Base-by-base conservation (phyloP, 1,284 basidiomycete genomes). In the Laetiporus sulphureus region DNA sequence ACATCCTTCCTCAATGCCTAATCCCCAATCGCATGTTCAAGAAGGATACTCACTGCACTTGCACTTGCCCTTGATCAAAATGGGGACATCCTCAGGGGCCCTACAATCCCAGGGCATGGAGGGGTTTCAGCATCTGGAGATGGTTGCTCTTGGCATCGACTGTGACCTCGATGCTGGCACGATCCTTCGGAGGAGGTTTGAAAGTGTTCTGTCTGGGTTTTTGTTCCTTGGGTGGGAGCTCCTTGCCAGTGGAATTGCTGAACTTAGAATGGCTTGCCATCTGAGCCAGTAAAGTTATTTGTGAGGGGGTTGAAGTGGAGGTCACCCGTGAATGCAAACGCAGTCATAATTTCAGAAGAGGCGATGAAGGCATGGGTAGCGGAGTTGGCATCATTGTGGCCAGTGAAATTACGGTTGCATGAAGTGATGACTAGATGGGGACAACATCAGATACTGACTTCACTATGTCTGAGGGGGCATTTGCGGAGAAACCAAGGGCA, bases 371-470 rank as follows among this genome's bases (percentile, higher is more conserved):
- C 93, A 68, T 98, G 95, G 38, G 95, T 99, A 51, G 92, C 93
- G 29, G 95, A 93, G 80, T 99, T 99, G 58, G 95, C 95, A 62
- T 99, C 96, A 71, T 99, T 99, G 66, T 95, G 92, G 50, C 93
- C 95, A 56, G 94, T 98, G 75, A 99, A 99, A 86, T 99, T 99
- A 69, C 95, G 93, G 84, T 99, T 99, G 83, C 98, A 99, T 21
- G 94, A 98, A 41, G 94, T 96, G 69, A 98, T 91, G 74, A 97
- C 11, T 18, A 7, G 16, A 10, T 8, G 16, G 32, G 10, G 32
- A 7, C 16, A 32, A 7, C 10, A 12, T 8, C 10, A 7, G n/a
- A n/a, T n/a, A n/a, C n/a, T n/a, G n/a, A n/a, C n/a, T n/a, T n/a
- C n/a, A n/a, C n/a, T n/a, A n/a, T n/a, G n/a, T n/a, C n/a, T n/a